Conservation (phyloP, 257 asterid species). For the Thymus quinquecostatus region DNA sequence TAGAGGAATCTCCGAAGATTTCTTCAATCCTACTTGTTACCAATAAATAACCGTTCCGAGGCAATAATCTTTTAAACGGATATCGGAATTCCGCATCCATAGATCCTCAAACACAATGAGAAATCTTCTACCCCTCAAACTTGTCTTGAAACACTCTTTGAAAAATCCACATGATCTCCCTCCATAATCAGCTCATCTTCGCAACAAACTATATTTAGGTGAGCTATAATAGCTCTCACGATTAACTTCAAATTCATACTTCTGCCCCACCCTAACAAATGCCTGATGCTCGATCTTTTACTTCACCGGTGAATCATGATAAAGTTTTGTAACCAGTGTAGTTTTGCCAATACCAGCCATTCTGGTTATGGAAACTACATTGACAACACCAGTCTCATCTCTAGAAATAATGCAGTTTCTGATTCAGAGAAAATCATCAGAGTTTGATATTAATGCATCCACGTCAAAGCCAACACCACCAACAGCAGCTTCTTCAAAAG, state of each 20-base stretch:
- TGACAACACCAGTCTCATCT: not conserved
- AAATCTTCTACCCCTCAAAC: not conserved
- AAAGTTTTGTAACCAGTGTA: not conserved
- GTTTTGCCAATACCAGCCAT: conserved; percentile 15
- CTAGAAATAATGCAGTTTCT: not conserved
- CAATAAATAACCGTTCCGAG: not conserved
- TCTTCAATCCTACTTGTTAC: not conserved
- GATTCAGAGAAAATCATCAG: not conserved
- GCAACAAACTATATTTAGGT: not conserved
- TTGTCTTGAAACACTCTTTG: not conserved
- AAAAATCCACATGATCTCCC: not conserved
- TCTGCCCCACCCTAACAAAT: not conserved
- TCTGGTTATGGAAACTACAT: not conserved
- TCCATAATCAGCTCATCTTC: not conserved
- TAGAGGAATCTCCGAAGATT: no score
- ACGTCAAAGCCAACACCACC: not conserved
- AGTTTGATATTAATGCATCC: not conserved
- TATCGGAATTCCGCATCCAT: not conserved
- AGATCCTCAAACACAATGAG: not conserved
- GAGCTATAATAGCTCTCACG: not conserved
- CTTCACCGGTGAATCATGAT: not conserved
- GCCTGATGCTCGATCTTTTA: not conserved
- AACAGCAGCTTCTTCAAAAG: no score
- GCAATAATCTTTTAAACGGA: not conserved
- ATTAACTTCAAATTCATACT: not conserved